These are phyloP conservation scores for Cercophora newfieldiana DNA, from an alignment of 495 filamentous ascomycete species.

Conservation along the genomic window DNA sequence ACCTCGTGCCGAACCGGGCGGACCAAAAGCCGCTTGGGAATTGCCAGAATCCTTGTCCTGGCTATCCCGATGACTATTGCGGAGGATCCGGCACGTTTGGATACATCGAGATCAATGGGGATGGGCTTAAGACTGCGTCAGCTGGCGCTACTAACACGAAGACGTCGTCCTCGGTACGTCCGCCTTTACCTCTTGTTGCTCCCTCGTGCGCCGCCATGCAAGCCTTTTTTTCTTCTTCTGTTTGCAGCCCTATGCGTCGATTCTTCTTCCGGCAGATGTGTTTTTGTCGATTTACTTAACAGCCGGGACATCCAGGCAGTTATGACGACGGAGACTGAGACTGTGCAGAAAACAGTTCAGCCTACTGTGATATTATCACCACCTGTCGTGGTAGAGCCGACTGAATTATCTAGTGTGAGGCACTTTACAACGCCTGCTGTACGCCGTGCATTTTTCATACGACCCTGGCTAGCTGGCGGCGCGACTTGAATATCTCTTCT, in stretches of 20 bases:
- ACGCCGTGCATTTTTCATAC: slow-evolving; percentile 22
- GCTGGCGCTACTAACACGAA: slow-evolving; percentile 13
- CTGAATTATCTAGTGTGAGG: neutral
- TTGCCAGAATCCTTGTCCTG: slow-evolving; percentile 42
- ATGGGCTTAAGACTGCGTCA: slow-evolving; percentile 29
- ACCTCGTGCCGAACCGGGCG: slow-evolving; percentile 36
- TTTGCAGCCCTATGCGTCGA: too few relatives aligned
- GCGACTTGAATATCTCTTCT: slow-evolving; percentile 1
- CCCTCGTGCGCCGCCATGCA: slow-evolving; percentile 12
- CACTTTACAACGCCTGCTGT: slow-evolving; percentile 34
- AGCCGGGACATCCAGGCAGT: slow-evolving; percentile 13
- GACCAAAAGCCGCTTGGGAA: slow-evolving; percentile 32
- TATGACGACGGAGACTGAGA: slow-evolving; percentile 36
- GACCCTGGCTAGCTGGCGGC: slow-evolving; percentile 13
- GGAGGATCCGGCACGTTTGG: slow-evolving; percentile 42
- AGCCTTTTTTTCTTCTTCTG: neutral
- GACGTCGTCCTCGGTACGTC: slow-evolving; percentile 23
- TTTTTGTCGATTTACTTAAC: slow-evolving; percentile 11
- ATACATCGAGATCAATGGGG: slow-evolving; percentile 37
- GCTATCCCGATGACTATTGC: slow-evolving; percentile 43
- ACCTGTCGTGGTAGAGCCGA: slow-evolving; percentile 12
- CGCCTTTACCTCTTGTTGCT: neutral
- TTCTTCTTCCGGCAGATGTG: too few relatives aligned
- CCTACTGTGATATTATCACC: slow-evolving; percentile 33
- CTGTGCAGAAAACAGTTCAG: slow-evolving; percentile 34